Percentiles rank a stretch among this genome's conserved stretches.
phyloP scores from a whole-genome alignment of 345 rosid genomes.

The Citrus cavaleriei region DNA sequence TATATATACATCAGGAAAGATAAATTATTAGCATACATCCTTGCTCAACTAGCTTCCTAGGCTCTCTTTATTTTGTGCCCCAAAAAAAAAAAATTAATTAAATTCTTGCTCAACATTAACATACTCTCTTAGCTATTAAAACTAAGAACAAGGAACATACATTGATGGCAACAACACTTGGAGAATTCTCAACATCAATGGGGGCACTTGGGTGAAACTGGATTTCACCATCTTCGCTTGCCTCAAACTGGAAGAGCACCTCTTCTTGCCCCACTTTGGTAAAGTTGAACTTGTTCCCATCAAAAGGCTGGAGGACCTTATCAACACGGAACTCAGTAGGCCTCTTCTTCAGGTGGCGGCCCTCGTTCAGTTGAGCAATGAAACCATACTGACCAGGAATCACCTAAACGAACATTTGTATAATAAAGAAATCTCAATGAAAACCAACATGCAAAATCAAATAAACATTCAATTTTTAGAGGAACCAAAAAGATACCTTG shows the following conservation, averaged over 20 bases:
- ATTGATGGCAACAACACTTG: slow-evolving; percentile 92
- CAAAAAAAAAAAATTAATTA: not conserved
- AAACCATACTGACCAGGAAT: slow-evolving; percentile 84
- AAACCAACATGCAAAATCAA: not conserved
- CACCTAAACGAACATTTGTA: slow-evolving; percentile 41
- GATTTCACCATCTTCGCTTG: slow-evolving; percentile 60
- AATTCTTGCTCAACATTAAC: not conserved
- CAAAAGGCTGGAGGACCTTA: slow-evolving; percentile 91
- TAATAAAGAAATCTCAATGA: not conserved
- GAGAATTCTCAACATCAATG: slow-evolving; percentile 60
- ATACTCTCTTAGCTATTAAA: not conserved
- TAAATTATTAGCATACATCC: not conserved
- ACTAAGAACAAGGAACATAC: slow-evolving; percentile 29
- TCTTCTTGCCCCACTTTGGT: slow-evolving; percentile 95
- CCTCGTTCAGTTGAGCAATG: slow-evolving; percentile 92
- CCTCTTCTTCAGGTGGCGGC: slow-evolving; percentile 96
- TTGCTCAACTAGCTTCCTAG: not conserved
- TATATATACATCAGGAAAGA: not conserved
- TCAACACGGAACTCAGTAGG: slow-evolving; percentile 94
- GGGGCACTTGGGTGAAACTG: slow-evolving; percentile 67
- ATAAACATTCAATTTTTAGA: not conserved
- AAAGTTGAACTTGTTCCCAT: slow-evolving; percentile 87
- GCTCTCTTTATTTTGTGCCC: slow-evolving; percentile 25
- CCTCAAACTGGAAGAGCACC: slow-evolving; percentile 89
- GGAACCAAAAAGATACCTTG: slow-evolving; percentile 43